phyloP scores from a whole-genome alignment of 805 yeast species.

The Debaryomyces prosopidis region DNA sequence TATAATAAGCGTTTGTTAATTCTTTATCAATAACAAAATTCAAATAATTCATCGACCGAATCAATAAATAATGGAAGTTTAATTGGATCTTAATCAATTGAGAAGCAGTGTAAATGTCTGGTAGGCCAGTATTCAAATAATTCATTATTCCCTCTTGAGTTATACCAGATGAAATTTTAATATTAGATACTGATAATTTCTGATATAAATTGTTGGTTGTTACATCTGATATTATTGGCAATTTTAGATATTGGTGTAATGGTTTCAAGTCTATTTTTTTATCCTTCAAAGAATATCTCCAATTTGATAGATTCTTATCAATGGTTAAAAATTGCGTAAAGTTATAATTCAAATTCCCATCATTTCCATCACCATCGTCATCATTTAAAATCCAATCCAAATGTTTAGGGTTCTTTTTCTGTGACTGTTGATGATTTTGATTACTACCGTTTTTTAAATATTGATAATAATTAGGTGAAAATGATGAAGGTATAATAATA shows the following conservation, averaged over 20 bases:
- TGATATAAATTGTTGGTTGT: conserved; percentile 30
- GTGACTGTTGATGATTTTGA: conserved; percentile 17
- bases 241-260: conserved; percentile 29
- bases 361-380: conserved; percentile 50
- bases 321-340: conserved; percentile 43
- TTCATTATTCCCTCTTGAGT: conserved; percentile 20
- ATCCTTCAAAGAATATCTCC: conserved; percentile 39
- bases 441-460: conserved; percentile 32
- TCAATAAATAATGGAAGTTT: conserved; percentile 43
- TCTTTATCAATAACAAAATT: conserved; percentile 45
- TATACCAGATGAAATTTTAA: conserved; percentile 16
- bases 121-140: conserved; percentile 32
- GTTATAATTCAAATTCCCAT: conserved; percentile 47
- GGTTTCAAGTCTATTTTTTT: conserved; percentile 28
- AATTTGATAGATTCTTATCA: conserved; percentile 40
- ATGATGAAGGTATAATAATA: conserved; percentile 46
- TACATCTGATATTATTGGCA: conserved; percentile 24
- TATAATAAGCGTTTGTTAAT: conserved; percentile 32
- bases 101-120: conserved; percentile 38
- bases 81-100: conserved; percentile 44
- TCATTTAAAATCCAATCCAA: conserved; percentile 46
- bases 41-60: conserved; percentile 42
- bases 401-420: conserved; percentile 18
- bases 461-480: conserved; percentile 46
- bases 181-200: conserved; percentile 22